Evolutionary conservation across 2,329 filamentous ascomycete genomes (phyloP).

Genomic region (Aureobasidium uvarum): DNA sequence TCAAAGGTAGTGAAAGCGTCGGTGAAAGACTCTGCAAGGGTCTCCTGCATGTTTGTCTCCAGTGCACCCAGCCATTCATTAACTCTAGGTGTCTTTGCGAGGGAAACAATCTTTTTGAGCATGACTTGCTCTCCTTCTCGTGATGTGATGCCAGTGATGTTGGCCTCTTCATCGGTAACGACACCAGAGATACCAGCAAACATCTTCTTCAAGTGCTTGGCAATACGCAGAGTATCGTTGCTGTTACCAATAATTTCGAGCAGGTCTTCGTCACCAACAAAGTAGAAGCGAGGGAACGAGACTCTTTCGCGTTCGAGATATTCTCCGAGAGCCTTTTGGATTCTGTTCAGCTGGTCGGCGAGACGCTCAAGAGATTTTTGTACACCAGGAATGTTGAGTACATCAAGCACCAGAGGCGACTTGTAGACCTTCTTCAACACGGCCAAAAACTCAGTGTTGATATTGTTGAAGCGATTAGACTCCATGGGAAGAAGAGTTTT

Average conservation of each 20-base stretch:
- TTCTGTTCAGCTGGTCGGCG: constrained; percentile 97
- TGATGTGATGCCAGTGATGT: constrained; percentile 89
- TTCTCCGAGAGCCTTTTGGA: constrained; percentile 96
- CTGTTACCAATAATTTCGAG: constrained; percentile 99
- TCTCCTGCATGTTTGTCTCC: constrained; percentile 90
- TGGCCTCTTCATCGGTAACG: constrained; percentile 82
- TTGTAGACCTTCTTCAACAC: constrained; percentile 99
- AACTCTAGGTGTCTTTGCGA: constrained; percentile 92
- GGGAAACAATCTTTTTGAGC: constrained; percentile 85
- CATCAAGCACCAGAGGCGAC: constrained; percentile 90
- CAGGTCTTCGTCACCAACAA: constrained; percentile 96
- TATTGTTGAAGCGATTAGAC: constrained; percentile 96
- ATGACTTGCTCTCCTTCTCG: constrained; percentile 89
- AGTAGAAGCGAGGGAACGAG: constrained; percentile 98
- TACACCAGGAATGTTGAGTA: constrained; percentile 90
- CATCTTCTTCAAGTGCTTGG: constrained; percentile 99
- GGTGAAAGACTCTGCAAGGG: constrained; percentile 82
- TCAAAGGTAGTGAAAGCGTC: constrained; percentile 83
- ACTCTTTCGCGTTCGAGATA: constrained; percentile 97
- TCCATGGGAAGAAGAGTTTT: constrained; percentile 96
- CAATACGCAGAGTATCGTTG: constrained; percentile 92
- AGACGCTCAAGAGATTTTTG: constrained; percentile 94
- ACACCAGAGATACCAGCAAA: constrained; percentile 93
- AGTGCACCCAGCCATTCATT: constrained; percentile 98
- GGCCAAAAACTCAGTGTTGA: constrained; percentile 98